Percentiles rank a stretch among this genome's conserved stretches.
Evolutionary conservation across 345 rosid species (phyloP).

Genomic region (Lumnitzera littorea): DNA sequence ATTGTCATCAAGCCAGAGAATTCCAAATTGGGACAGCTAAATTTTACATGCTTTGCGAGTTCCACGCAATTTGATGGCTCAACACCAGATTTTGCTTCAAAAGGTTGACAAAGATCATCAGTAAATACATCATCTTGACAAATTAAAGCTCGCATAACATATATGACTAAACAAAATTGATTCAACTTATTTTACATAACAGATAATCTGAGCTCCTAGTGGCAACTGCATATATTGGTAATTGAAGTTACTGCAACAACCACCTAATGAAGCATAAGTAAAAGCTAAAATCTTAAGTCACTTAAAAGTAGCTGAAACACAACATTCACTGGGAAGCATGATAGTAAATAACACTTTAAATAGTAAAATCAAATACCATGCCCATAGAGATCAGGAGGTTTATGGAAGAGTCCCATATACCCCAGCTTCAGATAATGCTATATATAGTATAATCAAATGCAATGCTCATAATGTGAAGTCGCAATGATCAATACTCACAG

Average conservation of each 20-base stretch:
- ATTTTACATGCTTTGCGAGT: constrained; percentile 65
- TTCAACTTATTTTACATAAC: neutral
- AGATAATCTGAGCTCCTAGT: too few species aligned
- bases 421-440: neutral
- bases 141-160: too few species aligned
- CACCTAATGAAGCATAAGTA: too few species aligned
- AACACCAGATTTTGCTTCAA: constrained; percentile 83
- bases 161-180: neutral
- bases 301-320: too few species aligned
- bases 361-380: neutral
- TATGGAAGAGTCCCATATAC: too few species aligned
- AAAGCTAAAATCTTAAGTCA: too few species aligned
- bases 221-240: too few species aligned
- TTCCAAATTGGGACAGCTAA: constrained; percentile 54
- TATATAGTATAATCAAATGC: too few species aligned
- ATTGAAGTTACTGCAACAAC: too few species aligned
- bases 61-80: constrained; percentile 65
- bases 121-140: too few species aligned
- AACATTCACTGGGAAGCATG: too few species aligned
- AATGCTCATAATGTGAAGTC: neutral
- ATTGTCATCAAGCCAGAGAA: constrained; percentile 94
- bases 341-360: neutral
- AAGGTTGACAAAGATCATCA: constrained; percentile 5
- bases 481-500: constrained; percentile 42
- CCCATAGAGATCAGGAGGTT: too few species aligned